Evolutionary conservation across 169 alveolate species (phyloP).

Genomic region (Eimeria maxima): DNA sequence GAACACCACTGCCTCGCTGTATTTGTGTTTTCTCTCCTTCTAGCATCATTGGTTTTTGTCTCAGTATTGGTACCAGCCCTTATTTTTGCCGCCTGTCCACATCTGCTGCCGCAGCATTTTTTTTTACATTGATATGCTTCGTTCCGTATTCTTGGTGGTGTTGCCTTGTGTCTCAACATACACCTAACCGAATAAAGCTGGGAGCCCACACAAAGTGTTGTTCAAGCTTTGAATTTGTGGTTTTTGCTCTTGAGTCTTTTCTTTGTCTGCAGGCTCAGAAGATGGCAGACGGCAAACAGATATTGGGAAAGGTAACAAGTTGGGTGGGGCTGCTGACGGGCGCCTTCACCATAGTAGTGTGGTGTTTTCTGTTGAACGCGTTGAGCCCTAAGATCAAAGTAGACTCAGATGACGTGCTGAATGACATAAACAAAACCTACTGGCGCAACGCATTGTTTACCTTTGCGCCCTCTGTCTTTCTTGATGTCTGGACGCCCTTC

Average conservation of each 20-base stretch:
- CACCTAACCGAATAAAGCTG: too few relatives aligned
- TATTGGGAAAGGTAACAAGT: slow-evolving; percentile 48
- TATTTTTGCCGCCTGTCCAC: not conserved
- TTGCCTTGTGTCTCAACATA: too few relatives aligned
- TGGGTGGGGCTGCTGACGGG: slow-evolving; percentile 81
- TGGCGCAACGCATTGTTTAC: slow-evolving; percentile 75
- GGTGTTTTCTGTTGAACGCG: slow-evolving; percentile 60
- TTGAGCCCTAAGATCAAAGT: slow-evolving; percentile 46
- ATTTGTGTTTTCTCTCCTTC: not conserved
- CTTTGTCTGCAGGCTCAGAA: not conserved
- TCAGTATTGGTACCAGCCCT: not conserved
- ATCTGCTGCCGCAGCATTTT: not conserved
- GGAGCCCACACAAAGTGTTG: too few relatives aligned
- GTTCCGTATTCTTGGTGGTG: not conserved
- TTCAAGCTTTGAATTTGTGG: not conserved
- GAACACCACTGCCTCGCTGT: not conserved
- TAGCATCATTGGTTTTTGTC: not conserved
- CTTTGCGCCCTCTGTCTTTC: slow-evolving; percentile 64
- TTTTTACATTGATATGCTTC: not conserved
- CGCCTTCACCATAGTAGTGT: slow-evolving; percentile 51
- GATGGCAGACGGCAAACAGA: slow-evolving; percentile 62
- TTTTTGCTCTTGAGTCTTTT: not conserved
- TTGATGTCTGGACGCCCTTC: slow-evolving; percentile 76
- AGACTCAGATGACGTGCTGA: not conserved
- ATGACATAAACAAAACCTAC: slow-evolving; percentile 40